Evolutionary conservation across 2,329 filamentous ascomycete genomes (phyloP).

Genomic region (Ascochyta fabae): DNA sequence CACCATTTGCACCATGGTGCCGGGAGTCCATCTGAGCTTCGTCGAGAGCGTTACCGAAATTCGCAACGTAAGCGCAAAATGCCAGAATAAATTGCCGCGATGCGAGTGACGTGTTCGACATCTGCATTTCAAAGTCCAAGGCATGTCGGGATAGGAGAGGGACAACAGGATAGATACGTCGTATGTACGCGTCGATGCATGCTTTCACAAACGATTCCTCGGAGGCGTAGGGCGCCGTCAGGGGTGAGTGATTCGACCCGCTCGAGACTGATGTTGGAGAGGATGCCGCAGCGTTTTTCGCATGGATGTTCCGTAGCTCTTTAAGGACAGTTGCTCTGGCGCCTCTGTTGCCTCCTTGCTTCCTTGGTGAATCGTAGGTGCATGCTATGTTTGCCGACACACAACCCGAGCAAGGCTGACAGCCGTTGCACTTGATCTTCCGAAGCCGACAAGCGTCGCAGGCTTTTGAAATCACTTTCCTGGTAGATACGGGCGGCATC

Average conservation of each 20-base stretch:
- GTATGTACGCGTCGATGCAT: conserved; percentile 72
- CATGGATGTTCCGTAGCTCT: conserved; percentile 68
- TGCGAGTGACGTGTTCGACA: conserved; percentile 24
- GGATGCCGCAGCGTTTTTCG: conserved; percentile 40
- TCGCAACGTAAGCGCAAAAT: conserved; percentile 48
- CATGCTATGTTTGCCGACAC: conserved; percentile 64
- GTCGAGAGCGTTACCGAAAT: conserved; percentile 28
- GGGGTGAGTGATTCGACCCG: not conserved
- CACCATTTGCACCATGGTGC: not conserved
- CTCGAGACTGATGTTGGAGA: not conserved
- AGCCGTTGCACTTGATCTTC: conserved; percentile 76
- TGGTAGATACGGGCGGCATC: not conserved
- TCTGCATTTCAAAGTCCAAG: conserved; percentile 31
- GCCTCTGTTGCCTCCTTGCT: conserved; percentile 79
- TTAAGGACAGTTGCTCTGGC: conserved; percentile 78
- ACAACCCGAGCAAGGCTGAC: conserved; percentile 75
- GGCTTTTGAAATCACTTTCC: conserved; percentile 54
- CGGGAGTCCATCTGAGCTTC: not conserved
- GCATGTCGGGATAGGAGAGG: conserved; percentile 35
- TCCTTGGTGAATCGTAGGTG: conserved; percentile 76
- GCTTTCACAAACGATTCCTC: conserved; percentile 65
- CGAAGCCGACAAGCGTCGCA: conserved; percentile 77
- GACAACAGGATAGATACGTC: conserved; percentile 66
- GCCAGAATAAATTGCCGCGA: conserved; percentile 44
- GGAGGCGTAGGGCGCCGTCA: not conserved